Percentiles rank a stretch among this genome's conserved stretches.
Evolutionary conservation across 371 early-diverging fungal species (phyloP).

Genomic region (Encephalitozoon intestinalis): DNA sequence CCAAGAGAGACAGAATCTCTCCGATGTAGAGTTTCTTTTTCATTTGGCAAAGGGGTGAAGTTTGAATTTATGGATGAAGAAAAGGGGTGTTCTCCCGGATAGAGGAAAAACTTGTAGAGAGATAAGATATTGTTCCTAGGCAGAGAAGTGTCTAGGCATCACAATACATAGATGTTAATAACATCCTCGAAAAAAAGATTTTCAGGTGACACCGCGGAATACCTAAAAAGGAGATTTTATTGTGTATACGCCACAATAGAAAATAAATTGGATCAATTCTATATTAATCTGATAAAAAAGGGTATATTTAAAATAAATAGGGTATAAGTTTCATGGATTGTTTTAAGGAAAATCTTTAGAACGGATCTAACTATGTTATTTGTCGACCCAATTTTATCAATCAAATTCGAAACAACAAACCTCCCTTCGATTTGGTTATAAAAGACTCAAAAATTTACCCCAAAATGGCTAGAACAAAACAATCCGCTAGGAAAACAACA

Average conservation of each 20-base stretch:
- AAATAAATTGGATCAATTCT: background rate
- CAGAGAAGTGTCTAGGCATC: no score
- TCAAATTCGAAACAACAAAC: conserved; percentile 20
- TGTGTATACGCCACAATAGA: background rate
- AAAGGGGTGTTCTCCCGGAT: background rate
- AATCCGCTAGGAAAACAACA: conserved; percentile 94
- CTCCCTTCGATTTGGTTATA: conserved; percentile 57
- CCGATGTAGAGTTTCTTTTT: background rate
- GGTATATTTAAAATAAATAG: background rate
- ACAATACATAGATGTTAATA: no score
- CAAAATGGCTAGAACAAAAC: conserved; percentile 85
- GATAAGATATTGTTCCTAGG: no score
- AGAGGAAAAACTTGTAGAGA: no score
- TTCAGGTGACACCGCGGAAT: background rate
- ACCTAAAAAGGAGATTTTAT: background rate
- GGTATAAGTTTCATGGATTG: background rate
- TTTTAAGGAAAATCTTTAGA: background rate
- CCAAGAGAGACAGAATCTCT: background rate
- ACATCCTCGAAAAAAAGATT: background rate
- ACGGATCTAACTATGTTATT: background rate
- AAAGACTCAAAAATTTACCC: conserved; percentile 39
- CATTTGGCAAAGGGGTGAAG: background rate
- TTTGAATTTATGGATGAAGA: background rate
- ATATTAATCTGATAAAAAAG: background rate
- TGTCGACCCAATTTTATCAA: conserved; percentile 4